A percentile compares a stretch with the other conserved stretches of the same genome.
These are phyloP conservation scores for Pythium brassicae DNA, from an alignment of 352 stramenopile genomes.

Conservation along the genomic window DNA sequence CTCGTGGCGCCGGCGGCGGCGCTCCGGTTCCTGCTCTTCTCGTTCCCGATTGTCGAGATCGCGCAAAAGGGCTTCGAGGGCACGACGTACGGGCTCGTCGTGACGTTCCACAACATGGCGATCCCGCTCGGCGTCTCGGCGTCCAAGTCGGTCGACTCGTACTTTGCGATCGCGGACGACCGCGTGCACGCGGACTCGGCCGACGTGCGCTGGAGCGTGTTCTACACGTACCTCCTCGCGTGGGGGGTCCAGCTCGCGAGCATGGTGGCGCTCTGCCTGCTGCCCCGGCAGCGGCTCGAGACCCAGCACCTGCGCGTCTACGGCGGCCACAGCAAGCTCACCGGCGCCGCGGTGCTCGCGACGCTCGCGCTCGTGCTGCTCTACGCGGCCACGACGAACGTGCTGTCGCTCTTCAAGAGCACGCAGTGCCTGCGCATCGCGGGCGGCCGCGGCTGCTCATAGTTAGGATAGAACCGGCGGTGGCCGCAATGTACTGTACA, in stretches of 20 bases:
- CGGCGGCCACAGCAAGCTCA: conserved; percentile 8
- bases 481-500: not conserved
- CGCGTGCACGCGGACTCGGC: conserved; percentile 46
- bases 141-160: conserved; percentile 59
- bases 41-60: conserved; percentile 42
- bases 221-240: conserved; percentile 44
- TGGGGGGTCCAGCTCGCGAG: conserved; percentile 47
- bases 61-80: conserved; percentile 28
- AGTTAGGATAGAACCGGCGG: not conserved
- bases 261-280: conserved; percentile 35
- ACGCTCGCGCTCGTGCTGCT: conserved; percentile 13
- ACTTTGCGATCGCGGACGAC: conserved; percentile 44
- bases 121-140: conserved; percentile 42
- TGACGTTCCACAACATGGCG: conserved; percentile 38
- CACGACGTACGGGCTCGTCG: conserved; percentile 28
- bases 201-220: conserved; percentile 35
- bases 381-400: conserved; percentile 27
- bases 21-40: conserved; percentile 53
- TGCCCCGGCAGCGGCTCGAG: conserved; percentile 41
- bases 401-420: conserved; percentile 43
- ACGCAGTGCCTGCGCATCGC: conserved; percentile 44
- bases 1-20: conserved; percentile 48
- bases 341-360: conserved; percentile 19
- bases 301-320: conserved; percentile 22
- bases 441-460: conserved; percentile 34